A percentile compares a stretch with the other conserved stretches of the same genome.
Conservation (phyloP, 2,329 filamentous ascomycete genomes). For the Fusarium lateritium region DNA sequence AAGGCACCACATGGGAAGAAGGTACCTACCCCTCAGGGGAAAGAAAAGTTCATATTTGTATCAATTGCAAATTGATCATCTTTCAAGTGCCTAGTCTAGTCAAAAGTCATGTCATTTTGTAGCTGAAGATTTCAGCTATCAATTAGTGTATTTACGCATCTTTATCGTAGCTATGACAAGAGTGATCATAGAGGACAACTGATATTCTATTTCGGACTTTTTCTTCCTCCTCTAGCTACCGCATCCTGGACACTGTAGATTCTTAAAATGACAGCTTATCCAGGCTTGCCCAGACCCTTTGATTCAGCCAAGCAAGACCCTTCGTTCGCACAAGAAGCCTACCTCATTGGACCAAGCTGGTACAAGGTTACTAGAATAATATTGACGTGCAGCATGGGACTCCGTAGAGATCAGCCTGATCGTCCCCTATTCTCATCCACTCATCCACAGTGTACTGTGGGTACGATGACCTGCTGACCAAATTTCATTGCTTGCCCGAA, state of each 20-base stretch:
- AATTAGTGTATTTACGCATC: no score
- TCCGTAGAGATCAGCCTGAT: slow-evolving; percentile 24
- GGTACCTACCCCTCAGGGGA: background rate
- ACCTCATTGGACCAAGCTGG: slow-evolving; percentile 16
- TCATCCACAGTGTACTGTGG: slow-evolving; percentile 33
- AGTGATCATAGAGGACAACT: no score
- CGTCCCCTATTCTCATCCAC: background rate
- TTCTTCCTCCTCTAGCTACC: no score
- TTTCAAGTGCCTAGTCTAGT: no score
- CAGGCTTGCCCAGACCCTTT: background rate
- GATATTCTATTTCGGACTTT: no score
- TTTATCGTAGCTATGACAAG: no score
- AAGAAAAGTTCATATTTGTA: no score
- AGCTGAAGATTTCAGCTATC: no score
- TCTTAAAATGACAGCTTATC: background rate
- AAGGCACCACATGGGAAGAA: background rate
- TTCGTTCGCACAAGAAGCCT: background rate
- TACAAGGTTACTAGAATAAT: slow-evolving; percentile 14
- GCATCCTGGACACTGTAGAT: background rate
- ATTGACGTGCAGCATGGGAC: slow-evolving; percentile 10
- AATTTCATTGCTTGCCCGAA: background rate
- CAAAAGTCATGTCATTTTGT: no score
- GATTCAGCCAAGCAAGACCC: background rate
- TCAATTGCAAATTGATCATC: no score
- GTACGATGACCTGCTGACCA: slow-evolving; percentile 2